These are phyloP conservation scores for Inonotus hispidus DNA, from an alignment of 1,284 basidiomycete genomes.

Conservation along the genomic window DNA sequence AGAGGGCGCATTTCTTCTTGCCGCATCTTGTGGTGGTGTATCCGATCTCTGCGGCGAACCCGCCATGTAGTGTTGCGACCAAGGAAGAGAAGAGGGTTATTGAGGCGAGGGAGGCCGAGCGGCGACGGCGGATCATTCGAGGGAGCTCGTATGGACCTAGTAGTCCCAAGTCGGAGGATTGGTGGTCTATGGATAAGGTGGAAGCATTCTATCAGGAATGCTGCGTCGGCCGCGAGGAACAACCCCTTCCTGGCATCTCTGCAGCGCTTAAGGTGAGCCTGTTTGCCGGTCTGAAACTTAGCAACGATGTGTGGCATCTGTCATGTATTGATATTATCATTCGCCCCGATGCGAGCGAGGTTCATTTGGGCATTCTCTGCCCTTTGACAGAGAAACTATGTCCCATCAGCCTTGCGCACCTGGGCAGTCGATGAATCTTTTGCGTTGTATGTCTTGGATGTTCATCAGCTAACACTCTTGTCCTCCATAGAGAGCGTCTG, in stretches of 20 bases:
- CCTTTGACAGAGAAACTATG: no score
- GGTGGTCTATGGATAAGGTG: conserved; percentile 79
- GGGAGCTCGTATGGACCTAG: conserved; percentile 39
- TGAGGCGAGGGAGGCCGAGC: conserved; percentile 62
- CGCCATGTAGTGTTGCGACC: conserved; percentile 69
- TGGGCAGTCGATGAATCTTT: no score
- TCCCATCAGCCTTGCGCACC: no score
- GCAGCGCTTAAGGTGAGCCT: conserved; percentile 62
- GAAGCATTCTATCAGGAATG: conserved; percentile 79
- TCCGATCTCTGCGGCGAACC: conserved; percentile 75
- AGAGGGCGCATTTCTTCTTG: conserved; percentile 81
- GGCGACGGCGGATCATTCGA: conserved; percentile 55
- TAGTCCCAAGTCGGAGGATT: conserved; percentile 42
- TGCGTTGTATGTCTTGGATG: neutral
- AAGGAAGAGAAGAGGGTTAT: conserved; percentile 69
- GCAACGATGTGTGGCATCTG: neutral
- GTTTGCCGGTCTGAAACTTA: neutral
- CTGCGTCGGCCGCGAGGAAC: conserved; percentile 71
- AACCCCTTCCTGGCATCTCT: conserved; percentile 59
- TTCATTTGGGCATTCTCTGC: no score
- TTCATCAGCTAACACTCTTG: neutral
- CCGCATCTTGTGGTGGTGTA: conserved; percentile 80
- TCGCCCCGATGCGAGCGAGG: no score
- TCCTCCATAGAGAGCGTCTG: conserved; percentile 43
- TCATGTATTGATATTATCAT: neutral